Base-by-base conservation (phyloP, 164 flowering plant species). In the Dillenia turbinata region DNA sequence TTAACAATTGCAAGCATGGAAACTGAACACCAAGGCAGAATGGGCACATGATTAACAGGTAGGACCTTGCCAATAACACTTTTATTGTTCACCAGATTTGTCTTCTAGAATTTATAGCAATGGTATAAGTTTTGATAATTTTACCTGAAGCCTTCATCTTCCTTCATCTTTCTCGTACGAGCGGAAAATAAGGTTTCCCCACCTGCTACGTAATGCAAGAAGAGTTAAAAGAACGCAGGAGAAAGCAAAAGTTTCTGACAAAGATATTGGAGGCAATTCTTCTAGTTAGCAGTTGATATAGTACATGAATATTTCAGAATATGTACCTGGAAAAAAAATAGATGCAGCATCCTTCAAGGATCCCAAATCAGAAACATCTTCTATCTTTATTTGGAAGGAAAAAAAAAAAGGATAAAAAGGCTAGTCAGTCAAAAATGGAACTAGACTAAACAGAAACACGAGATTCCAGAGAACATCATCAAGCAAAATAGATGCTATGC, bases 241-340 rank as follows among this genome's bases (percentile, higher is more conserved):
- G 22, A 49, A 12, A 14, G 9, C 22, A 49, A 5, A 60, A 9
- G 40, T 33, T 33, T 33, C 6, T 33, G 6, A 33, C 40, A 33
- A 33, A 33, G 6, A 33, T 4, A 5, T 33, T 4, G 40, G 40
- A 33, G 7, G 40, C 40, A 33, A 33, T 33, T 33, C 40, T 33
- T 33, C 7, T 33, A 33, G 40, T 6, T 33, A 33, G 40, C 40
- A 33, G 40, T 33, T 33, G 40, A 33, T 33, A 33, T 33, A 6
- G 40, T 33, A 33, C n/a, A 33, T 33, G 40, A 33, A 33, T 4
- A 51, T 0, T 47, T 19, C 19, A 59, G 16, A 16, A 5, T 15
- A 50, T 26, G 43, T 68, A 87, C 99, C 96, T 61, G 97, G 99
- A 71, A 94, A 87, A 70, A 94, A 94, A 44, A 94, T 75, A 72